Evolutionary conservation across 495 filamentous ascomycete species (phyloP).

Genomic region (Cercophora newfieldiana): DNA sequence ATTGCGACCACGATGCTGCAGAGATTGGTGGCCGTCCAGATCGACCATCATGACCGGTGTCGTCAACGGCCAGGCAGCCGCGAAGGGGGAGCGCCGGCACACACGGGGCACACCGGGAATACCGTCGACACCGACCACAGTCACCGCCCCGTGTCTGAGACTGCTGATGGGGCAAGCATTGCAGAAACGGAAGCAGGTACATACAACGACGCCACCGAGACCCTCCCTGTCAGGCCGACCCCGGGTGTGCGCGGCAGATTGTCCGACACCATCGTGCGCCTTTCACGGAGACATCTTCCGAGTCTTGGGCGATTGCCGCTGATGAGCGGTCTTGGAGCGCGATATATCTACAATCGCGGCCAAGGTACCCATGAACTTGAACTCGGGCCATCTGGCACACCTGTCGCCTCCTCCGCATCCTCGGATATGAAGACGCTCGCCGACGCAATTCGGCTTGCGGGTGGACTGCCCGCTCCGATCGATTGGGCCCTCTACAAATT

Average conservation of each 20-base stretch:
- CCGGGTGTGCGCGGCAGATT: too few species aligned
- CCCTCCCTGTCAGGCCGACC: too few species aligned
- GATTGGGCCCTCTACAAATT: conserved; percentile 2
- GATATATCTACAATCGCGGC: neutral
- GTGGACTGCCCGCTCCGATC: neutral
- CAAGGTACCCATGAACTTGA: conserved; percentile 1
- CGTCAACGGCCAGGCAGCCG: neutral
- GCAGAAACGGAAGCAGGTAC: too few species aligned
- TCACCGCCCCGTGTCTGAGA: too few species aligned
- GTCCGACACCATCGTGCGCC: too few species aligned
- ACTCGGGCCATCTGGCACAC: neutral
- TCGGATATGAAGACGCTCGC: neutral
- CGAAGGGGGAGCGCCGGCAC: neutral
- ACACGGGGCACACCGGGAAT: too few species aligned
- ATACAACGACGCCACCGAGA: too few species aligned
- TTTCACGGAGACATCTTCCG: too few species aligned
- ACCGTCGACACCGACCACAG: too few species aligned
- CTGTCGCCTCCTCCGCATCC: neutral
- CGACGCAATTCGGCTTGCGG: neutral
- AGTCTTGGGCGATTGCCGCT: neutral
- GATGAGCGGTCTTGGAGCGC: neutral
- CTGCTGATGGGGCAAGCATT: too few species aligned
- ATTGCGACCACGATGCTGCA: neutral
- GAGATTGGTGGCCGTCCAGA: neutral
- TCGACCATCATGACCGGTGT: neutral